Conservation (phyloP, 208 protist genomes). For the Crithidia thermophila region DNA sequence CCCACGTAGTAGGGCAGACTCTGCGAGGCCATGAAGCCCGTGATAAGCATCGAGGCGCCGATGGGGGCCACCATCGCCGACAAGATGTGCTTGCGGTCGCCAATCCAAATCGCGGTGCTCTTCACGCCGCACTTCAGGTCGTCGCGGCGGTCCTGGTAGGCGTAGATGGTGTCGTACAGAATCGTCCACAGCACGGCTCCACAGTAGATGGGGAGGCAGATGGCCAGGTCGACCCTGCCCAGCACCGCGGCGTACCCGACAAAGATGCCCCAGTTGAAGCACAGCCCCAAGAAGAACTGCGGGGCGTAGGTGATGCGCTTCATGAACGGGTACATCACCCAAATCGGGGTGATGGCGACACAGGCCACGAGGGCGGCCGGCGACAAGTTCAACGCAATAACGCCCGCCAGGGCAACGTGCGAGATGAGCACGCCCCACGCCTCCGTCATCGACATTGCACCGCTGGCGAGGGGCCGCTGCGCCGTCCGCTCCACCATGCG, state of each 20-base stretch:
- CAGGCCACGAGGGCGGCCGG: constrained; percentile 58
- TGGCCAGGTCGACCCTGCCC: constrained; percentile 67
- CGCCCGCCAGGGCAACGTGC: constrained; percentile 44
- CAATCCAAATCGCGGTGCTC: constrained; percentile 80
- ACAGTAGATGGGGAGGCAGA: constrained; percentile 77
- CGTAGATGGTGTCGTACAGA: constrained; percentile 88
- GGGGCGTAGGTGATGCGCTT: constrained; percentile 82
- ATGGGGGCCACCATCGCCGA: constrained; percentile 61
- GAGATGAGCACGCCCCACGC: constrained; percentile 48
- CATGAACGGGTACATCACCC: constrained; percentile 83
- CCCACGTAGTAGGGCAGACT: constrained; percentile 76
- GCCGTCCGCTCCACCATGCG: constrained; percentile 72
- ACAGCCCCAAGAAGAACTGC: constrained; percentile 79
- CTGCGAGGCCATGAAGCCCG: constrained; percentile 72
- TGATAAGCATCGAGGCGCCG: constrained; percentile 45
- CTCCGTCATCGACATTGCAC: constrained; percentile 55
- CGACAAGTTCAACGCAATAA: constrained; percentile 71
- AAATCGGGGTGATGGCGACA: constrained; percentile 66
- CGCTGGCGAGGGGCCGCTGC: constrained; percentile 64
- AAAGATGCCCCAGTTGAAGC: constrained; percentile 89
- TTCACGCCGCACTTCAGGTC: constrained; percentile 85
- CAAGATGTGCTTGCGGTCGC: constrained; percentile 82
- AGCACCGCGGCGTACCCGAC: constrained; percentile 88
- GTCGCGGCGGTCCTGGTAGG: constrained; percentile 77
- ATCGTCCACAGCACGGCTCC: constrained; percentile 76